These are phyloP conservation scores for Penicillium sp. DNA, from an alignment of 2,329 filamentous ascomycete species.

Conservation along the genomic window DNA sequence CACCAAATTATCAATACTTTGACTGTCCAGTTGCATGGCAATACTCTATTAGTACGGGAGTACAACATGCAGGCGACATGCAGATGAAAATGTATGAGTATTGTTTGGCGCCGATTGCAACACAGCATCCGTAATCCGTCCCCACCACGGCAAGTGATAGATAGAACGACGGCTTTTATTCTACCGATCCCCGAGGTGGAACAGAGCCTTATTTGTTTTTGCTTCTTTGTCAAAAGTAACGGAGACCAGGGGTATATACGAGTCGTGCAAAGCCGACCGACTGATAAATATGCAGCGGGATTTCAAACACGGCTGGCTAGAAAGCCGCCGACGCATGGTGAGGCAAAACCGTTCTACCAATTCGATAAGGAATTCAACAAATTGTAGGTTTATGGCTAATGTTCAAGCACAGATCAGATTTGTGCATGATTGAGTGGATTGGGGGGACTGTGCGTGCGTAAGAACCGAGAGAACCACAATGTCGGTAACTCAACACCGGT, in stretches of 20 bases:
- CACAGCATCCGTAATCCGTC: not conserved
- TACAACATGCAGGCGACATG: not conserved
- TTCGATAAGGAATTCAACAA: no score
- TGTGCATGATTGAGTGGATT: not conserved
- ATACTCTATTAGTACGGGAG: not conserved
- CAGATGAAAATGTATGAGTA: not conserved
- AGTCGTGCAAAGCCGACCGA: not conserved
- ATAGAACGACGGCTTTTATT: not conserved
- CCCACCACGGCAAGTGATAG: slow-evolving; percentile 1
- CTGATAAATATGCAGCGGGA: not conserved
- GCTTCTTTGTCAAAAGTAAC: not conserved
- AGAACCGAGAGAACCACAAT: not conserved
- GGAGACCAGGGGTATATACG: not conserved
- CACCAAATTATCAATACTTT: not conserved
- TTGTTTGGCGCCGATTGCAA: not conserved
- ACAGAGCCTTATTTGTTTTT: not conserved
- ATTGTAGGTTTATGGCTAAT: no score
- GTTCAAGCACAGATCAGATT: not conserved
- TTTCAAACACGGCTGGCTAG: not conserved
- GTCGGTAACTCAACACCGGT: not conserved
- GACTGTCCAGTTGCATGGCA: no score
- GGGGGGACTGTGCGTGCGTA: not conserved
- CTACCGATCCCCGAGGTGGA: not conserved
- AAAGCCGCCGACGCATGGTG: not conserved
- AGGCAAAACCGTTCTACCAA: not conserved